phyloP scores from a whole-genome alignment of 768 basidiomycete genomes.

The Asterophora lycoperdoides region DNA sequence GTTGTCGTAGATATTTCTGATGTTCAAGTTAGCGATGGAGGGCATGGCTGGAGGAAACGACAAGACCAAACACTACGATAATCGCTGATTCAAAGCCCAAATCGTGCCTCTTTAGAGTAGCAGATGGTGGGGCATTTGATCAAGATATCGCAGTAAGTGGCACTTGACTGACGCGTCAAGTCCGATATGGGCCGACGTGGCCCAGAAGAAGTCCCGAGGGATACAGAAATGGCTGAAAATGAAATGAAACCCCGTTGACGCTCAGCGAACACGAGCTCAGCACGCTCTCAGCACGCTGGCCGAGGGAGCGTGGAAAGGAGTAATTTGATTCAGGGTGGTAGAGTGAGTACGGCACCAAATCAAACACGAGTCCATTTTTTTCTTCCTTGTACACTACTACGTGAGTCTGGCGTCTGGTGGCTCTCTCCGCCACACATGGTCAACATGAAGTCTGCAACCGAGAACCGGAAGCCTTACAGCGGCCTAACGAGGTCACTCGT shows the following conservation, averaged over 20 bases:
- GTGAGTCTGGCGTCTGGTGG: conserved; percentile 3
- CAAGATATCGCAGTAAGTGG: conserved; percentile 9
- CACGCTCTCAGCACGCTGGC: conserved; percentile 12
- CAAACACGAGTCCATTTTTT: conserved; percentile 18
- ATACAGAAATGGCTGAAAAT: conserved; percentile 1
- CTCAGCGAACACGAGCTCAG: conserved; percentile 7
- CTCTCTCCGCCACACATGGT: conserved; percentile 7
- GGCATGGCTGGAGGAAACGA: conserved; percentile 37
- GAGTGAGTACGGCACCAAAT: conserved; percentile 12
- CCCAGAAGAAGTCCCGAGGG: conserved; percentile 12
- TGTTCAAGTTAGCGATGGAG: conserved; percentile 43
- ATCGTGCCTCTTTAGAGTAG: conserved; percentile 16
- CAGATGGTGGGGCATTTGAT: conserved; percentile 15
- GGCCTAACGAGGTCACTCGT: conserved; percentile 63
- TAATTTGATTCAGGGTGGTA: conserved; percentile 12
- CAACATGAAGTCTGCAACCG: conserved; percentile 29
- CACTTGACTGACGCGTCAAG: conserved; percentile 12
- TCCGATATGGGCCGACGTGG: conserved; percentile 9
- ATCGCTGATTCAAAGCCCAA: conserved; percentile 28
- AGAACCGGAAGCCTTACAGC: conserved; percentile 70
- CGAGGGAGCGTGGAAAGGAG: conserved; percentile 8
- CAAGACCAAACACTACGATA: conserved; percentile 35
- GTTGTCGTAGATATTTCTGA: conserved; percentile 45
- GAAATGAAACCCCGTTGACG: not conserved
- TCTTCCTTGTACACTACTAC: conserved; percentile 12